Conservation (phyloP, 116 monocot genomes). For the Iris pallida region DNA sequence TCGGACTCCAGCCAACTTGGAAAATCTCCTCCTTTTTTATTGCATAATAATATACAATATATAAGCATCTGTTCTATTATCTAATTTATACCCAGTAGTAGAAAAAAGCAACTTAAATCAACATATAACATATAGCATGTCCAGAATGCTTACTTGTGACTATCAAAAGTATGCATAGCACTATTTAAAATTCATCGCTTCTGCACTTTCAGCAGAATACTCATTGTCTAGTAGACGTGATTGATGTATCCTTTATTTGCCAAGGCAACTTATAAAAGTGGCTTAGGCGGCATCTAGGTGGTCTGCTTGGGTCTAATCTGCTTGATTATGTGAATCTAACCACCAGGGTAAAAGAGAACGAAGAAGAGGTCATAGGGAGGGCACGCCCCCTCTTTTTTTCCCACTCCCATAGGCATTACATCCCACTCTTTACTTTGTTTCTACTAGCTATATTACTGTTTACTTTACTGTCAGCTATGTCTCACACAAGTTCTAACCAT, state of each 20-base stretch:
- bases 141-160: constrained; percentile 66
- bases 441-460: too few species aligned
- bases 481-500: too few species aligned
- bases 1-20: constrained; percentile 99
- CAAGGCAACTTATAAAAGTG: too few species aligned
- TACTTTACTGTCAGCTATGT: too few species aligned
- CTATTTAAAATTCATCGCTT: constrained; percentile 3
- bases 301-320: too few species aligned
- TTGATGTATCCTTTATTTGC: background rate
- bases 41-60: background rate
- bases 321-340: too few species aligned
- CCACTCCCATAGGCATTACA: too few species aligned
- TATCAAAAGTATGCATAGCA: constrained; percentile 72
- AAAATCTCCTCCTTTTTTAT: constrained; percentile 78
- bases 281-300: too few species aligned
- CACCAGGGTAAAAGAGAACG: too few species aligned
- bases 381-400: too few species aligned
- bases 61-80: background rate
- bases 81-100: background rate
- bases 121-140: background rate
- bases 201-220: constrained; percentile 1
- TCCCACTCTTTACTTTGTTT: too few species aligned
- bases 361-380: too few species aligned
- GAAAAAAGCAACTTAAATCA: background rate
- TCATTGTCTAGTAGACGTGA: background rate